These are phyloP conservation scores for Tulasnella calospora DNA, from an alignment of 768 basidiomycete species.

Conservation along the genomic window DNA sequence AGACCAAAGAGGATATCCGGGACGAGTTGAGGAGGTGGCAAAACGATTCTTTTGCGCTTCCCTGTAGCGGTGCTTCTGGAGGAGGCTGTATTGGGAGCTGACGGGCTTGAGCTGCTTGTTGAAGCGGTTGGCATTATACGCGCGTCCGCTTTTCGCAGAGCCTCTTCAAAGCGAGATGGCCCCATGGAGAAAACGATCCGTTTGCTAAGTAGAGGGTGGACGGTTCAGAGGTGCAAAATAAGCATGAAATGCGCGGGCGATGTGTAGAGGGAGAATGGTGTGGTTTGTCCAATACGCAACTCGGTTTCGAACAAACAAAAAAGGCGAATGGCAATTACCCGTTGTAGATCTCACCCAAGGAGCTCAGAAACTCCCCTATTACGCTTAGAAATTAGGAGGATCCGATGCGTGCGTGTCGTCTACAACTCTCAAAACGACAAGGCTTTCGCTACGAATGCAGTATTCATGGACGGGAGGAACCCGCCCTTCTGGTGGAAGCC, in stretches of 20 bases:
- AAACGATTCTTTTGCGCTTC: neutral
- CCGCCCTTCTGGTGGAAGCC: too few relatives aligned
- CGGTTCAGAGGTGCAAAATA: neutral
- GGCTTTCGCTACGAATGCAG: too few relatives aligned
- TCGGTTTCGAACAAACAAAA: neutral
- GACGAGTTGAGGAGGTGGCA: slow-evolving; percentile 7
- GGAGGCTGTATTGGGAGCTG: neutral
- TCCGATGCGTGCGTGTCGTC: too few relatives aligned
- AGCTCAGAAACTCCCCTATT: neutral
- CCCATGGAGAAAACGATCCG: neutral
- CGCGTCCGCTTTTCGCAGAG: neutral
- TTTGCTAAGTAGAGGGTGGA: neutral
- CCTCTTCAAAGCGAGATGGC: slow-evolving; percentile 1
- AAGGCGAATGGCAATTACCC: neutral
- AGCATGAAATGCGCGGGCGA: neutral
- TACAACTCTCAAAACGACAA: neutral
- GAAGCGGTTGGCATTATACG: neutral
- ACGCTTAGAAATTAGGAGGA: neutral
- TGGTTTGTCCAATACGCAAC: neutral
- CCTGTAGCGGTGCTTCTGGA: neutral
- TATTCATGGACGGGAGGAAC: too few relatives aligned
- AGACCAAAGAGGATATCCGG: neutral
- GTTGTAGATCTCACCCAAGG: neutral
- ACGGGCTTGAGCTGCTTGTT: neutral
- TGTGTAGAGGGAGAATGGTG: neutral